Evolutionary conservation across 805 yeast species (phyloP), one percentile per base, ranked within the genome.

Genomic region (Yamadazyma paraphyllophila): DNA sequence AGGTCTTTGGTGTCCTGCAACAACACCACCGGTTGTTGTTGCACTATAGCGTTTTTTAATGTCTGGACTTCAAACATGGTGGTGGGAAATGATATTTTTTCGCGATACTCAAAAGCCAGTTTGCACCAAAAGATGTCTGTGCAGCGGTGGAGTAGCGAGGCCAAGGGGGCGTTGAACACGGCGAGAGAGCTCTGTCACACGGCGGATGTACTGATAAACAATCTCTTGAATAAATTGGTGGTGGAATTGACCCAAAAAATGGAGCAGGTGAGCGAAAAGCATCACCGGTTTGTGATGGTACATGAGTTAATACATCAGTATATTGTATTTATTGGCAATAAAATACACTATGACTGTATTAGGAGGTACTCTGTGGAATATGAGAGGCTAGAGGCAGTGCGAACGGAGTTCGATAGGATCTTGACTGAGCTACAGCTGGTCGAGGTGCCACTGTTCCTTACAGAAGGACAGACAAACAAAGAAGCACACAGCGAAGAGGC

Each of bases 151-250:
- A 55, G 61, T 5, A 55, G 39, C 11, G 44, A 40, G 16, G 55
- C 55, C 16, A 49, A 48, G 29, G 24, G 29, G 7, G 37, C 60
- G 61, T 12, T 61, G 55, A 40, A 40, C 49, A 36, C 43, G 32
- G 75, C 74, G 7, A 63, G 61, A 39, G 53, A 53, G 15, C 43
- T 63, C 30, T 69, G 74, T 41, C 48, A 68, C 2, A 55, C 51
- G 24, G 74, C 75, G 1, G 71, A 67, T 37, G 45, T 47, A 1
- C 61, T 59, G 59, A 53, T 71, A 7, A 59, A 59, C 30, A 45
- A 50, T 11, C 60, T 66, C 1, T 40, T 51, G 2, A 55, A 53
- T 39, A 57, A 57, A 36, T 53, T 69, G 24, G 46, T 44, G 33
- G 46, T 44, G 34, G 41, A 44, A 7, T 45, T 69, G 13, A 66